Evolutionary conservation across 495 filamentous ascomycete genomes (phyloP), one percentile per base, ranked within the genome.

Genomic region (Copromyces sp.): DNA sequence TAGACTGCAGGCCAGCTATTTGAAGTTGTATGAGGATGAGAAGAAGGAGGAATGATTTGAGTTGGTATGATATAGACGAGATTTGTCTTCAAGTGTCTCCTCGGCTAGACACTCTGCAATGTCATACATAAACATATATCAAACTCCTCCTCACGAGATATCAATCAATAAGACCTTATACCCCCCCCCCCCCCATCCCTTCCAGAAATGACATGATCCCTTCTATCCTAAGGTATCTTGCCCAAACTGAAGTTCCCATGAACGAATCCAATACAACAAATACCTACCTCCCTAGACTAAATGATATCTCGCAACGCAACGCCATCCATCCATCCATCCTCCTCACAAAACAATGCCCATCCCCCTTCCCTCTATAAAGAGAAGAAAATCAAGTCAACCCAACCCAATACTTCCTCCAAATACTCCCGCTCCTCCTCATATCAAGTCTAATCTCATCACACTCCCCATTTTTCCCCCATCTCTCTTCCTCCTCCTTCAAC

Each of bases 1-100:
- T 70, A 83, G 92, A 75, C 81, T 97, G 77, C 87, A 82, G 70
- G 93, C 91, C 11, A 95, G 93, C 20, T 97, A 97, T 84, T 44
- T 85, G 45, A 76, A 82, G 75, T 70, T 85, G 71, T 84, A 85
- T 32, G 71, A 75, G 41, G 85, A 84, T 17, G 84, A 87, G 75
- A 81, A 83, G 68, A 76, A 81, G 68, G 11, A 75, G 14, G 39
- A 8, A 35, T 61, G 14, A 3, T 24, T 53, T 53, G 20, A 5
- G 53, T 16, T 17, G 14, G 53, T 35, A 35, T 35, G 12, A 17
- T 61, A 14, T 14, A 17, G 12, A 35, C 29, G 53, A 35, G 53
- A 2, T 32, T 6, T 9, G 1, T 7, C 3, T 2, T 8, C 24
- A 24, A 29, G 35, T 37, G 5, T 37, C 4, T 3, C 12, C 11